These are phyloP conservation scores for Pythium guiyangense DNA, from an alignment of 352 stramenopile species.

Conservation along the genomic window DNA sequence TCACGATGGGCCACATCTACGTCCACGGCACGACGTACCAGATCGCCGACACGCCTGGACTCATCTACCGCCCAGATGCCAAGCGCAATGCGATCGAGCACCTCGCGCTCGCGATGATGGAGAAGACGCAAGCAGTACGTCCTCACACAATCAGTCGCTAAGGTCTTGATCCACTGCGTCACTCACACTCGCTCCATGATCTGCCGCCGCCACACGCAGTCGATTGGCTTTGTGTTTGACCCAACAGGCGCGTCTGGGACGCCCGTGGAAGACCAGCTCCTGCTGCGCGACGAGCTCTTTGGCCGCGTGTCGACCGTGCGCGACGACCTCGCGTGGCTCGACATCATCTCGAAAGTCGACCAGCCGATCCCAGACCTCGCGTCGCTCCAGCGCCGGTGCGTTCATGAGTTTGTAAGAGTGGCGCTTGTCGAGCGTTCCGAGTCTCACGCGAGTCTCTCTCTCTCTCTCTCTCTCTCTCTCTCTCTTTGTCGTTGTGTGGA, in stretches of 20 bases:
- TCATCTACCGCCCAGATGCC: conserved; percentile 60
- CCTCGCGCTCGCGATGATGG: conserved; percentile 65
- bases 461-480: too few relatives aligned
- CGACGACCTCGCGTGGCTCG: conserved; percentile 62
- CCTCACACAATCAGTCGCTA: background rate
- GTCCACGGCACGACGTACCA: conserved; percentile 79
- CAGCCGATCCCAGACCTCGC: conserved; percentile 38
- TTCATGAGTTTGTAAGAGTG: background rate
- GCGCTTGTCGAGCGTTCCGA: too few relatives aligned
- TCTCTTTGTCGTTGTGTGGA: background rate
- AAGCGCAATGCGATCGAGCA: conserved; percentile 74
- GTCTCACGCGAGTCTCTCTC: background rate
- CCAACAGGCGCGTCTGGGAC: conserved; percentile 65
- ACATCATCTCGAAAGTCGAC: conserved; percentile 86
- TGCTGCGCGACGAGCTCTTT: conserved; percentile 69
- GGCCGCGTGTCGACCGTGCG: conserved; percentile 33
- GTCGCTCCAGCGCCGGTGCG: conserved; percentile 32
- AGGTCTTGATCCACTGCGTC: background rate
- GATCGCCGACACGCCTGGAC: conserved; percentile 77
- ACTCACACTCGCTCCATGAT: too few relatives aligned
- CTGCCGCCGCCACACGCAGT: conserved; percentile 24
- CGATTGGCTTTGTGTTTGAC: conserved; percentile 84
- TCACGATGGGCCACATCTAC: conserved; percentile 87
- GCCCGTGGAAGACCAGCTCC: conserved; percentile 49
- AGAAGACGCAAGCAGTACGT: conserved; percentile 64